Base-by-base conservation (phyloP, 192 early-diverging fungal genomes). In the Jimgerdemannia flammicorona region DNA sequence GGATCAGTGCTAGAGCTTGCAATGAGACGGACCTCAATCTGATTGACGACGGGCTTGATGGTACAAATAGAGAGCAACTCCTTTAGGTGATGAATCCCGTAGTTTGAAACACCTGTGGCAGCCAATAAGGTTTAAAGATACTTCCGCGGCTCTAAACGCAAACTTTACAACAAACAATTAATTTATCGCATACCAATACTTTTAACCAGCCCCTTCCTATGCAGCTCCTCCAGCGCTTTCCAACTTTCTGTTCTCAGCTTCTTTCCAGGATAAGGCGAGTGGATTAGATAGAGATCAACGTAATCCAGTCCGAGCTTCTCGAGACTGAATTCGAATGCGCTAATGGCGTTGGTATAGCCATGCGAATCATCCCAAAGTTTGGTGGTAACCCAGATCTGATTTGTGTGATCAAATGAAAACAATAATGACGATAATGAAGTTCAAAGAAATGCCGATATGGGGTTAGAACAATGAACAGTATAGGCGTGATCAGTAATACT, bases 331-430 rank as follows among this genome's bases (percentile, higher is more conserved):
- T 88, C 83, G 70, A 85, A 82, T 17, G 87, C 90, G 49, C 80
- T 73, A 6, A 87, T 72, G 8, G 84, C 84, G 29, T 77, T 79
- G 3, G 85, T 77, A 66, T 77, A 84, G 2, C 86, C 86, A 14
- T 90, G 88, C 74, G 87, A 81, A 1, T 80, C 44, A 70, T 86
- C 77, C 80, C 77, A 83, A 11, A 92, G 79, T 74, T 92, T 92
- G 3, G 90, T 90, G 11, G 89, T 90, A 40, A 92, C 76, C 75
- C 87, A 92, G 49, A 92, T 82, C 73, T 90, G 40, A n/a, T n/a
- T n/a, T n/a, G n/a, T n/a, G n/a, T n/a, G n/a, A n/a, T n/a, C n/a
- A n/a, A n/a, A n/a, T n/a, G n/a, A n/a, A n/a, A n/a, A n/a, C n/a
- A n/a, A n/a, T n/a, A n/a, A n/a, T n/a, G n/a, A n/a, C n/a, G n/a